Evolutionary conservation across 164 flowering plant genomes (phyloP).

Genomic region (Chloranthus sessilifolius): DNA sequence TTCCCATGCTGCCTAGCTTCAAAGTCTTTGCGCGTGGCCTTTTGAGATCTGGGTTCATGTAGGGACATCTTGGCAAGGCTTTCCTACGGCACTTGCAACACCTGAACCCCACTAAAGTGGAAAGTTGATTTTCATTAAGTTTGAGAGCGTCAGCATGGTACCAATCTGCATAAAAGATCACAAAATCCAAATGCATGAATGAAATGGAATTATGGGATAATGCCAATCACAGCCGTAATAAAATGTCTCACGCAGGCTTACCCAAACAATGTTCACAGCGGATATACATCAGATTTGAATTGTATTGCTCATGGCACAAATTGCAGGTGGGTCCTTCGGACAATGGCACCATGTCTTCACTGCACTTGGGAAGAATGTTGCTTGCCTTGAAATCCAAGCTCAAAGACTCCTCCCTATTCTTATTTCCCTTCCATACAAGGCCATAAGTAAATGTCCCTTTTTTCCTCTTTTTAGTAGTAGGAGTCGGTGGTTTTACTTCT

Average conservation of each 20-base stretch:
- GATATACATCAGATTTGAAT: slow-evolving; percentile 70
- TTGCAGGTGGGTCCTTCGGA: slow-evolving; percentile 37
- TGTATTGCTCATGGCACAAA: slow-evolving; percentile 65
- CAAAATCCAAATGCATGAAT: not conserved
- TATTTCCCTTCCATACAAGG: slow-evolving; percentile 58
- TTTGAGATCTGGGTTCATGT: slow-evolving; percentile 21
- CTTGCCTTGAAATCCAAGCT: slow-evolving; percentile 49
- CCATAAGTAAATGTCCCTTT: slow-evolving; percentile 34
- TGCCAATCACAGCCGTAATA: not conserved
- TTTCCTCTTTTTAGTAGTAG: slow-evolving; percentile 27
- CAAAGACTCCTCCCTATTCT: slow-evolving; percentile 20
- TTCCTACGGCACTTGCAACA: slow-evolving; percentile 88
- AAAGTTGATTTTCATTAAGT: slow-evolving; percentile 62
- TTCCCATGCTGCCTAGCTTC: slow-evolving; percentile 25
- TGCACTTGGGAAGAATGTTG: slow-evolving; percentile 51
- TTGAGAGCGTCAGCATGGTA: slow-evolving; percentile 88
- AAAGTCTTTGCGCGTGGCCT: slow-evolving; percentile 20
- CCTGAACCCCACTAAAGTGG: slow-evolving; percentile 68
- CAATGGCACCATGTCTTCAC: slow-evolving; percentile 13
- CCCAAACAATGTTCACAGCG: slow-evolving; percentile 66
- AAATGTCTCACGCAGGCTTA: slow-evolving; percentile 32
- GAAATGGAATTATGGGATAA: not conserved
- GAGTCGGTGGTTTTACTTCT: slow-evolving; percentile 18
- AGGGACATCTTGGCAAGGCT: slow-evolving; percentile 64
- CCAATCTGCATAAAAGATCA: slow-evolving; percentile 69